Percentiles rank a stretch among this genome's conserved stretches.
phyloP scores from a whole-genome alignment of 2,329 filamentous ascomycete genomes.

The Sphaerulina populicola region DNA sequence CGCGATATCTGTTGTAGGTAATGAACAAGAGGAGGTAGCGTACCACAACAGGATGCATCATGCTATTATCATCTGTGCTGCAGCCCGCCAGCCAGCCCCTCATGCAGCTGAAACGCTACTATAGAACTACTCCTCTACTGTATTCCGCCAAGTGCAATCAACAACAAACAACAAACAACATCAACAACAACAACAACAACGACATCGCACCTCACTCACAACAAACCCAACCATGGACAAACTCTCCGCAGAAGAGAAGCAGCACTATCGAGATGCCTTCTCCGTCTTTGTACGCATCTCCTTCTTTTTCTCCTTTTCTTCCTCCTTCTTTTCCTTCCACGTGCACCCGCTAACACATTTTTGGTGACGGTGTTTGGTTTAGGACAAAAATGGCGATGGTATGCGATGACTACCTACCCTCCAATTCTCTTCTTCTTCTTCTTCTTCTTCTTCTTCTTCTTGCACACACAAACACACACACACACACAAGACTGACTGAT shows the following conservation, averaged over 20 bases:
- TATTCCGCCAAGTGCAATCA: no score
- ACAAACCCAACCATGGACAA: constrained; percentile 2
- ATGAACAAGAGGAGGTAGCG: no score
- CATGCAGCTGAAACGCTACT: constrained; percentile 1
- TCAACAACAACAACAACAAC: not conserved
- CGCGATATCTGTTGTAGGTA: no score
- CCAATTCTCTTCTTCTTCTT: not conserved
- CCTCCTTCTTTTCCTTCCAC: no score
- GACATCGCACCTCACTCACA: not conserved
- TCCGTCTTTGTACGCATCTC: constrained; percentile 11
- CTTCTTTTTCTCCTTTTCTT: not conserved
- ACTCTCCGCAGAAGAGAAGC: constrained; percentile 11
- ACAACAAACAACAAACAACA: no score
- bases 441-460: no score
- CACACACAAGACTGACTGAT: no score
- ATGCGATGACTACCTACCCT: not conserved
- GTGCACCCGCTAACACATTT: not conserved
- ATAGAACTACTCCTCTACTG: no score
- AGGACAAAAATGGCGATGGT: constrained; percentile 20
- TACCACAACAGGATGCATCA: no score
- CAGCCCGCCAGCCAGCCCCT: not conserved
- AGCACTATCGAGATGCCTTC: constrained; percentile 13
- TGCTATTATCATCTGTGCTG: no score
- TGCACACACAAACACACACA: not conserved
- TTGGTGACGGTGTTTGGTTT: not conserved